phyloP scores from a whole-genome alignment of 257 asterid genomes.

The Hygrophila difformis region DNA sequence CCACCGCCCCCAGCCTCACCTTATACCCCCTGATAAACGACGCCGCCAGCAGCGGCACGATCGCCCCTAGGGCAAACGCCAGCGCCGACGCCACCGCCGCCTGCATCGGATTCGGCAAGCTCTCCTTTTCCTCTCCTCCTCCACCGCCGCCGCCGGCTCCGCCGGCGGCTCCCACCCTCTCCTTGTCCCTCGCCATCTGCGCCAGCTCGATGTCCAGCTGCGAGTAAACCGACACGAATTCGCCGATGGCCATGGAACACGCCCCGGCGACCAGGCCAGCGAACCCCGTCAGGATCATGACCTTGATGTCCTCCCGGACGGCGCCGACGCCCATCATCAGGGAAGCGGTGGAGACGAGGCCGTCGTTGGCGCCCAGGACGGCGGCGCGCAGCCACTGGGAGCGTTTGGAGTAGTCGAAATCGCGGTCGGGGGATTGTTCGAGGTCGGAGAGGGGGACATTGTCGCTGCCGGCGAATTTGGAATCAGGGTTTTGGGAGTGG shows the following conservation, averaged over 20 bases:
- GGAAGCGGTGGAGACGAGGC: conserved; percentile 65
- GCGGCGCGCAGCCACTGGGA: conserved; percentile 94
- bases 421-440: conserved; percentile 28
- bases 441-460: conserved; percentile 8
- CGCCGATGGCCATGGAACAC: conserved; percentile 88
- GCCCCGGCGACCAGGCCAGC: conserved; percentile 86
- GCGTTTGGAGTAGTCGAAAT: conserved; percentile 58
- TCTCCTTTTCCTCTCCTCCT: conserved; percentile 14
- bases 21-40: conserved; percentile 51
- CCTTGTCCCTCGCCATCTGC: conserved; percentile 40
- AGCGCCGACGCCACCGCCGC: conserved; percentile 81
- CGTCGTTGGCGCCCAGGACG: conserved; percentile 82
- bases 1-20: conserved; percentile 50
- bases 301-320: conserved; percentile 60
- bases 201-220: conserved; percentile 73
- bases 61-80: conserved; percentile 61
- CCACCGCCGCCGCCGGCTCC: conserved; percentile 9
- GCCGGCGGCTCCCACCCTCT: conserved; percentile 11
- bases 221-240: conserved; percentile 67
- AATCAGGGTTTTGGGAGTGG: conserved; percentile 29
- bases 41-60: conserved; percentile 75
- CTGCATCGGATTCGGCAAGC: conserved; percentile 58
- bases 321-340: conserved; percentile 91
- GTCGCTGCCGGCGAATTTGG: conserved; percentile 21
- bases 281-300: conserved; percentile 69